These are phyloP conservation scores for Aegilops longissima DNA, from an alignment of 176 grass and related monocot genomes.

Conservation along the genomic window DNA sequence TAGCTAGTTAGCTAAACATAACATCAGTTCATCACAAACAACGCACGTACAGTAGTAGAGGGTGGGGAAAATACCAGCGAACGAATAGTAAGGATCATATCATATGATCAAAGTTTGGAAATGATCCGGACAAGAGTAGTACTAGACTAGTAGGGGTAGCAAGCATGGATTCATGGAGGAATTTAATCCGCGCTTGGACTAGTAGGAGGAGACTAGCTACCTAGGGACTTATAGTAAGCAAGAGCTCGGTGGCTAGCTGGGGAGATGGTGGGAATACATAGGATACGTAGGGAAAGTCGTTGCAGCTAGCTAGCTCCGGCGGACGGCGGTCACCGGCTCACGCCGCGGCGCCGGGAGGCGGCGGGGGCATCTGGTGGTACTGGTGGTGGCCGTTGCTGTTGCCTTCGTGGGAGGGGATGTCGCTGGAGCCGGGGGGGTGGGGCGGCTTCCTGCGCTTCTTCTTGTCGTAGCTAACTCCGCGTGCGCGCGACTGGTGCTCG, in stretches of 20 bases:
- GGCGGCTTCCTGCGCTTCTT: conserved; percentile 88
- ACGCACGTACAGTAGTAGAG: not conserved
- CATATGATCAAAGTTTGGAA: conserved; percentile 16
- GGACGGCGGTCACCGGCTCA: not conserved
- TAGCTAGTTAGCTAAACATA: not conserved
- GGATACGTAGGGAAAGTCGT: not conserved
- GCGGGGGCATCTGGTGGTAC: conserved; percentile 45
- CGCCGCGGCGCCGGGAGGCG: conserved; percentile 42
- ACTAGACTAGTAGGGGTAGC: not conserved
- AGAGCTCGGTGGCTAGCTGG: not conserved
- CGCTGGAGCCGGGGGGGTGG: not conserved
- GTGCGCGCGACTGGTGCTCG: conserved; percentile 83
- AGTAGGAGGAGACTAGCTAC: conserved; percentile 16
- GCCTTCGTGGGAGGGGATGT: conserved; percentile 20
- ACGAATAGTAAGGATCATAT: conserved; percentile 19
- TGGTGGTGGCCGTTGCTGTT: conserved; percentile 14
- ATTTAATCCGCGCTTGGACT: conserved; percentile 9
- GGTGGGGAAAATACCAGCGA: conserved; percentile 20
- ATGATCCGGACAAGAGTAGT: not conserved
- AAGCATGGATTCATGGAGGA: conserved; percentile 7
- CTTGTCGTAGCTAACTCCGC: conserved; percentile 95
- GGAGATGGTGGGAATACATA: not conserved
- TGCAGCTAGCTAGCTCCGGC: not conserved
- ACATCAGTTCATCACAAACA: conserved; percentile 28
- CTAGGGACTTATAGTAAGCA: not conserved